These are phyloP conservation scores for Psilocybe subaeruginosa DNA, from an alignment of 768 basidiomycete species.

Conservation along the genomic window DNA sequence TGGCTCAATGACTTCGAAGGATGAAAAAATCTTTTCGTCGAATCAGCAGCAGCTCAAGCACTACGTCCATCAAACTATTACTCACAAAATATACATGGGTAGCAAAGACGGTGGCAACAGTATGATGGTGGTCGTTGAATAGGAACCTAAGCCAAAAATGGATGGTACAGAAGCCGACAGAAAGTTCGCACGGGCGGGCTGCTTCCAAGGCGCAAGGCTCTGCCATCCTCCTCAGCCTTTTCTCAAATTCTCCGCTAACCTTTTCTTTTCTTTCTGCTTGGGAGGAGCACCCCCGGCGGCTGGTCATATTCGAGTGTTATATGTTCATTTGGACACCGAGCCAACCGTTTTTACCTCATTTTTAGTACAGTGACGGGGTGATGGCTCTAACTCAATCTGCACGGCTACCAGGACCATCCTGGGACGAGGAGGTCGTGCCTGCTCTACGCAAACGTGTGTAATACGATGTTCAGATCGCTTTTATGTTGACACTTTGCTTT, in stretches of 20 bases:
- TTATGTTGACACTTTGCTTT: neutral
- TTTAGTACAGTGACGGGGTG: conserved; percentile 1
- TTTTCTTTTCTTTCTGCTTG: conserved; percentile 3
- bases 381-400: conserved; percentile 51
- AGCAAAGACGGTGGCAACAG: neutral
- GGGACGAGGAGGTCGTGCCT: conserved; percentile 86
- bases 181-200: conserved; percentile 1
- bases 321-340: conserved; percentile 4
- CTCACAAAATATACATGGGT: no score
- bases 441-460: conserved; percentile 75
- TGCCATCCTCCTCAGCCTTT: conserved; percentile 17
- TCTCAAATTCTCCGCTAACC: conserved; percentile 12
- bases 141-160: neutral
- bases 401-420: conserved; percentile 52
- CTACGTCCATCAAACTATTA: no score
- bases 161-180: conserved; percentile 1
- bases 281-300: conserved; percentile 1
- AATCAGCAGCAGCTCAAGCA: no score
- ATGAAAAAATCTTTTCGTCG: no score
- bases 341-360: neutral
- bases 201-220: neutral
- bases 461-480: conserved; percentile 8
- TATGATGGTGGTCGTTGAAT: neutral
- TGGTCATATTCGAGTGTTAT: conserved; percentile 5
- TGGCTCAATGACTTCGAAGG: neutral